A percentile compares a stretch with the other conserved stretches of the same genome.
Conservation (phyloP, 495 filamentous ascomycete genomes). For the Neurospora sp. region DNA sequence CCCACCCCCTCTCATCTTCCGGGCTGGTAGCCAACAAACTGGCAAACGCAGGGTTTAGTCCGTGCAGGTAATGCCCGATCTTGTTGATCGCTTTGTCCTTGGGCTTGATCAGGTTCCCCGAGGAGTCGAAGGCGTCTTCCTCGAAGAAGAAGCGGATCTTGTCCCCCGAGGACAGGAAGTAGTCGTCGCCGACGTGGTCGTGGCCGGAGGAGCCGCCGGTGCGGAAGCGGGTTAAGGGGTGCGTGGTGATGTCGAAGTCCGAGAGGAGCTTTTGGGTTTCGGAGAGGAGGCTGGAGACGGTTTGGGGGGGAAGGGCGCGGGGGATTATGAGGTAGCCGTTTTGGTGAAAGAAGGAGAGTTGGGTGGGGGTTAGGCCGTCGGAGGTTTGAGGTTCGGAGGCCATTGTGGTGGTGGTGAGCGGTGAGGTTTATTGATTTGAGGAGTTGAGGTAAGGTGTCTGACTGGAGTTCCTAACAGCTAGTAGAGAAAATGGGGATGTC, state of each 20-base stretch:
- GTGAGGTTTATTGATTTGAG: neutral
- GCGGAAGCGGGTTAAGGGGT: constrained; percentile 88
- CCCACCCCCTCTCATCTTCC: constrained; percentile 23
- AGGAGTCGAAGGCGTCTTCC: constrained; percentile 59
- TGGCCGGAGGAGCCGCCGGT: constrained; percentile 56
- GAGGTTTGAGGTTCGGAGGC: neutral
- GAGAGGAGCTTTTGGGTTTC: constrained; percentile 68
- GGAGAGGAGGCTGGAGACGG: constrained; percentile 55
- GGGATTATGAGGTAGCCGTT: constrained; percentile 91
- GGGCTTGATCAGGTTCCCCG: constrained; percentile 56
- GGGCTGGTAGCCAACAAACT: constrained; percentile 40
- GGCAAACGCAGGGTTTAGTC: constrained; percentile 60
- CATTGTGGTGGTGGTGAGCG: neutral
- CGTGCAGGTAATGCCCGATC: constrained; percentile 87
- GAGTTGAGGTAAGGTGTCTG: neutral
- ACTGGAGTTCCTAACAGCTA: neutral
- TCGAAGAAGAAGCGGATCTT: constrained; percentile 98
- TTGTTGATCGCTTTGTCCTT: constrained; percentile 86
- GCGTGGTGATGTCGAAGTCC: constrained; percentile 61
- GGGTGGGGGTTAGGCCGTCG: constrained; percentile 55
- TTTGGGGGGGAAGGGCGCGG: constrained; percentile 54
- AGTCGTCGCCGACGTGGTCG: constrained; percentile 84
- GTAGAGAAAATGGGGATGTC: neutral
- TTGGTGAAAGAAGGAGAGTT: constrained; percentile 60
- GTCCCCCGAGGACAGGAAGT: constrained; percentile 82